A percentile compares a stretch with the other conserved stretches of the same genome.
phyloP scores from a whole-genome alignment of 306 rosid genomes.

The Cercis canadensis region DNA sequence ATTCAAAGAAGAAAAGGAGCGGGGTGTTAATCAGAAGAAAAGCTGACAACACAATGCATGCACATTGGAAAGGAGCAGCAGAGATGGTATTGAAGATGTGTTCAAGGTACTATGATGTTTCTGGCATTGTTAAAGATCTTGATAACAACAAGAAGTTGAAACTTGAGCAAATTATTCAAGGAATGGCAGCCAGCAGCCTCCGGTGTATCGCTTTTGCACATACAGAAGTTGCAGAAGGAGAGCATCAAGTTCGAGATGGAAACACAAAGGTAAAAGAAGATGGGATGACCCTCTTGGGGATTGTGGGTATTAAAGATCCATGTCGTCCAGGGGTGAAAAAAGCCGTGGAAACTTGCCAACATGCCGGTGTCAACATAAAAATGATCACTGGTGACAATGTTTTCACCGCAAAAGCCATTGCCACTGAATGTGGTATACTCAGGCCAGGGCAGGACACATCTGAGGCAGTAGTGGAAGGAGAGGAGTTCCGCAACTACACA shows the following conservation, averaged over 20 bases:
- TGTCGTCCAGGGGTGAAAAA: slow-evolving; percentile 31
- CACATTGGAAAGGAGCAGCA: slow-evolving; percentile 58
- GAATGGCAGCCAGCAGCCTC: slow-evolving; percentile 38
- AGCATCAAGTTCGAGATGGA: neutral
- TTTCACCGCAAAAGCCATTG: slow-evolving; percentile 39
- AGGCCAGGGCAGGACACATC: neutral
- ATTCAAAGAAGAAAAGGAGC: slow-evolving; percentile 48
- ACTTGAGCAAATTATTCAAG: slow-evolving; percentile 33
- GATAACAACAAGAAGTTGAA: neutral
- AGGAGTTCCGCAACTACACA: slow-evolving; percentile 24
- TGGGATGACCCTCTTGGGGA: slow-evolving; percentile 14
- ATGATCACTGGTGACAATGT: slow-evolving; percentile 42
- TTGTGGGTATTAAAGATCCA: slow-evolving; percentile 34
- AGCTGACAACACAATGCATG: slow-evolving; percentile 29
- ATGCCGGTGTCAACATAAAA: slow-evolving; percentile 29
- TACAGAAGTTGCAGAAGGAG: neutral
- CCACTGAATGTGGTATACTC: slow-evolving; percentile 32
- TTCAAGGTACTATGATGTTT: slow-evolving; percentile 37
- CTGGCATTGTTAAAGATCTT: slow-evolving; percentile 8
- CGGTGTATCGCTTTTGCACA: slow-evolving; percentile 40
- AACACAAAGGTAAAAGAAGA: slow-evolving; percentile 5
- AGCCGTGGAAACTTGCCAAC: slow-evolving; percentile 28
- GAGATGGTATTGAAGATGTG: slow-evolving; percentile 34
- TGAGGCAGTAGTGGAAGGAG: slow-evolving; percentile 28
- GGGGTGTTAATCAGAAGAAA: slow-evolving; percentile 41